phyloP scores from a whole-genome alignment of 306 rosid genomes.

The Glycine soja region DNA sequence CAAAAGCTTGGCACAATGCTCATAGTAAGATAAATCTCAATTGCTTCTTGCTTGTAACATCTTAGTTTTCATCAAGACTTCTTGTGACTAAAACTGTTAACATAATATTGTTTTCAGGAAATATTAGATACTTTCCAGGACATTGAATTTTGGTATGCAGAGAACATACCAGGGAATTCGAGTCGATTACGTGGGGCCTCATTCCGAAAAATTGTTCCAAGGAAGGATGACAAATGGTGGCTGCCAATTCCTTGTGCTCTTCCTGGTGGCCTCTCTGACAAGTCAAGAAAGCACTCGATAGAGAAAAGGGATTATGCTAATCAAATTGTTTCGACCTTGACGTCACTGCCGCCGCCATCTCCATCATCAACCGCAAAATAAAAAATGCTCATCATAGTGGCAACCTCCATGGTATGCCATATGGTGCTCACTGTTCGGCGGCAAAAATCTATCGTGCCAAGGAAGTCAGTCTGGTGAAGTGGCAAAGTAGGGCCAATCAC shows the following conservation, averaged over 20 bases:
- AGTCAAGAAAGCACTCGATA: conserved; percentile 69
- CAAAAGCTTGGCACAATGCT: conserved; percentile 96
- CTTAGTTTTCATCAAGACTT: conserved; percentile 4
- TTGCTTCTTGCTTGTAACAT: conserved; percentile 2
- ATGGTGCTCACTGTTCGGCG: too few relatives aligned
- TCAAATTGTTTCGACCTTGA: too few relatives aligned
- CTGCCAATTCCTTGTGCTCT: conserved; percentile 89
- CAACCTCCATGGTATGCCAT: too few relatives aligned
- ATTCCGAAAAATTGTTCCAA: conserved; percentile 62
- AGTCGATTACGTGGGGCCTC: conserved; percentile 62
- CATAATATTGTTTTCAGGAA: conserved; percentile 60
- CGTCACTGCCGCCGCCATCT: too few relatives aligned
- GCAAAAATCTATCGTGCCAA: too few relatives aligned
- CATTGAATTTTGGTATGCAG: conserved; percentile 91
- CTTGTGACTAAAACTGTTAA: background rate
- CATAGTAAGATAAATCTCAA: conserved; percentile 60
- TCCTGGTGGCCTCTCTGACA: conserved; percentile 84
- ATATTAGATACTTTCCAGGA: conserved; percentile 79
- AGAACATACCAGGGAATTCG: conserved; percentile 74
- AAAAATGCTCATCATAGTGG: too few relatives aligned
- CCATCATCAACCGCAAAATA: too few relatives aligned
- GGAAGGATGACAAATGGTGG: conserved; percentile 99
- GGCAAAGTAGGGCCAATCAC: too few relatives aligned
- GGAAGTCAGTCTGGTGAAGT: too few relatives aligned
- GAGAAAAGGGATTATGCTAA: conserved; percentile 85